These are phyloP conservation scores for Brachypodium distachyon DNA, from an alignment of 202 grass and related monocot species.

Conservation along the genomic window DNA sequence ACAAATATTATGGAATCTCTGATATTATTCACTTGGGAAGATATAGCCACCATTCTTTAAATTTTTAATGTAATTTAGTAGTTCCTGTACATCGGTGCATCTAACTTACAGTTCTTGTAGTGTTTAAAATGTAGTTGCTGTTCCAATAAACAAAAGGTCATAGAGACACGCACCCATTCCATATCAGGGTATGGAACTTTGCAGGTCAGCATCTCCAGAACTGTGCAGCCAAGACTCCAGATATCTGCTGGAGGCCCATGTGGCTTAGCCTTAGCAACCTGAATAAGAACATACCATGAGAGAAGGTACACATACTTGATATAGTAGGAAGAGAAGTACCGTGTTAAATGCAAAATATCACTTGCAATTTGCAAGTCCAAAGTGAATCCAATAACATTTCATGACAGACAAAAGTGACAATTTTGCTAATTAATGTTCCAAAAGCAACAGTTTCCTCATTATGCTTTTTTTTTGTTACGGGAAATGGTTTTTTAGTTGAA, in stretches of 20 bases:
- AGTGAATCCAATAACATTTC: not conserved
- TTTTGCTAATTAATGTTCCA: not conserved
- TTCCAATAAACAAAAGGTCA: conserved; percentile 1
- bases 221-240: conserved; percentile 99
- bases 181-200: conserved; percentile 71
- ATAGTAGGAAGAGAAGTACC: not conserved
- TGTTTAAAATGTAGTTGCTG: not conserved
- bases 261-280: conserved; percentile 72
- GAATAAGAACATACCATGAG: conserved; percentile 20
- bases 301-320: not conserved
- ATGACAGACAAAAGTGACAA: not conserved
- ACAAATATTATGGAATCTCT: not conserved
- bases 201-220: conserved; percentile 86
- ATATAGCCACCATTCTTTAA: not conserved
- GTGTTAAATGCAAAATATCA: not conserved
- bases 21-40: not conserved
- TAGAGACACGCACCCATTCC: conserved; percentile 62
- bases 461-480: too few relatives aligned
- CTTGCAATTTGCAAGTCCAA: not conserved
- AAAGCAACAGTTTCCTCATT: not conserved
- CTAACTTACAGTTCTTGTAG: not conserved
- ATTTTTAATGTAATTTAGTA: not conserved
- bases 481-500: too few relatives aligned
- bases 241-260: conserved; percentile 81
- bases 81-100: not conserved